phyloP scores from a whole-genome alignment of 2,329 filamentous ascomycete species.

The Trichoderma lentiforme region DNA sequence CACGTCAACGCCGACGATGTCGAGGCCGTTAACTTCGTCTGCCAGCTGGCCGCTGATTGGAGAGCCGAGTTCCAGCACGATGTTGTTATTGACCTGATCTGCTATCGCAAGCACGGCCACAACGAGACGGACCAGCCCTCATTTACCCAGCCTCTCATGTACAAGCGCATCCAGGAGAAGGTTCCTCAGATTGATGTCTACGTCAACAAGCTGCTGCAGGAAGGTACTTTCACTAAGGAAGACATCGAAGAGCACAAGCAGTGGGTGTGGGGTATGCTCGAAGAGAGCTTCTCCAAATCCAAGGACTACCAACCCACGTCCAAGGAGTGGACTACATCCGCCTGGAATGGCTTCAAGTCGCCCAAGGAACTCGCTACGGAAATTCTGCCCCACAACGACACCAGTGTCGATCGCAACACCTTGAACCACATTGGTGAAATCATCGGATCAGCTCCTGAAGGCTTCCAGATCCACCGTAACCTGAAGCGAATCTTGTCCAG shows the following conservation, averaged over 20 bases:
- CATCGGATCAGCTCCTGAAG: constrained; percentile 76
- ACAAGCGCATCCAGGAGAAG: constrained; percentile 91
- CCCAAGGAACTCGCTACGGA: constrained; percentile 96
- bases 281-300: constrained; percentile 94
- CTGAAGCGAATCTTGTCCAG: constrained; percentile 90
- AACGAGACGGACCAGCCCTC: constrained; percentile 99
- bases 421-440: constrained; percentile 79
- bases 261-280: constrained; percentile 99
- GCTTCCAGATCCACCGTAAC: constrained; percentile 88
- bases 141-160: constrained; percentile 99
- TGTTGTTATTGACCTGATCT: constrained; percentile 96
- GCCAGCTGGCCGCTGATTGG: constrained; percentile 95
- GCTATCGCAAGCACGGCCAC: constrained; percentile 98
- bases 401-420: constrained; percentile 68
- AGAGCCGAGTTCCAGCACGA: constrained; percentile 98
- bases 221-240: constrained; percentile 94
- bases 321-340: constrained; percentile 97
- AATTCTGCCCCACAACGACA: constrained; percentile 86
- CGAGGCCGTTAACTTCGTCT: constrained; percentile 97
- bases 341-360: constrained; percentile 99
- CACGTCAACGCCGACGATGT: constrained; percentile 99
- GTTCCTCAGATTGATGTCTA: constrained; percentile 86
- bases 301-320: constrained; percentile 96
- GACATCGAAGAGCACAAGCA: constrained; percentile 99
- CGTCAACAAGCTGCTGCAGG: constrained; percentile 81